Percentiles rank a stretch among this genome's conserved stretches.
Conservation (phyloP, 1,139 yeast species). For the Geotrichum klebahnii region DNA sequence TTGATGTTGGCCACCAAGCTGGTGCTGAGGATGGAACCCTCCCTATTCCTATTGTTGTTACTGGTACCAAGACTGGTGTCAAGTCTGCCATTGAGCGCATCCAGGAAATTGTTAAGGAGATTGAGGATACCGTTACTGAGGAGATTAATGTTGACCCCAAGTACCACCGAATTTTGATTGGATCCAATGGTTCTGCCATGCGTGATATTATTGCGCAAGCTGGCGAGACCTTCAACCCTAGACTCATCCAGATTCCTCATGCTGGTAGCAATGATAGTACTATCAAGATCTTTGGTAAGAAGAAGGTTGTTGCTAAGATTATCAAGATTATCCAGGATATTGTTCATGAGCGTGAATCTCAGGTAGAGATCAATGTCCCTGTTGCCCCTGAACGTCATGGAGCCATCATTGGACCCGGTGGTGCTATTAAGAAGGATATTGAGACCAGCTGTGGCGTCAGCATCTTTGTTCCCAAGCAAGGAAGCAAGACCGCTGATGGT, state of each 20-base stretch:
- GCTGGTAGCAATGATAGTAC: constrained; percentile 57
- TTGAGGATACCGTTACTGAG: constrained; percentile 60
- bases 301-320: constrained; percentile 65
- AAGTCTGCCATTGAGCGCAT: constrained; percentile 67
- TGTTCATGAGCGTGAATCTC: constrained; percentile 62
- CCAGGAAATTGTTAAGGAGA: constrained; percentile 58
- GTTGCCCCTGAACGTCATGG: constrained; percentile 75
- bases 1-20: constrained; percentile 54
- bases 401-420: constrained; percentile 76
- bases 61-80: constrained; percentile 79
- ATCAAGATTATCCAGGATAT: constrained; percentile 60
- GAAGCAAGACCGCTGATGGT: constrained; percentile 48
- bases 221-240: constrained; percentile 52
- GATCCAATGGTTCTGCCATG: constrained; percentile 72
- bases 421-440: constrained; percentile 65
- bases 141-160: constrained; percentile 69
- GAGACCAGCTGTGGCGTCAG: constrained; percentile 66
- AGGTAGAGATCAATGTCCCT: constrained; percentile 53
- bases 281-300: constrained; percentile 72
- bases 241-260: constrained; percentile 71
- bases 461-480: constrained; percentile 59
- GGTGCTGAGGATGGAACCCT: constrained; percentile 25
- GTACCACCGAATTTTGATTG: constrained; percentile 75
- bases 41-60: constrained; percentile 58
- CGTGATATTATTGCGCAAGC: constrained; percentile 73